Percentiles rank a stretch among this genome's conserved stretches.
Evolutionary conservation across 163 green algal genomes (phyloP).

Genomic region (Scenedesmus sp.): DNA sequence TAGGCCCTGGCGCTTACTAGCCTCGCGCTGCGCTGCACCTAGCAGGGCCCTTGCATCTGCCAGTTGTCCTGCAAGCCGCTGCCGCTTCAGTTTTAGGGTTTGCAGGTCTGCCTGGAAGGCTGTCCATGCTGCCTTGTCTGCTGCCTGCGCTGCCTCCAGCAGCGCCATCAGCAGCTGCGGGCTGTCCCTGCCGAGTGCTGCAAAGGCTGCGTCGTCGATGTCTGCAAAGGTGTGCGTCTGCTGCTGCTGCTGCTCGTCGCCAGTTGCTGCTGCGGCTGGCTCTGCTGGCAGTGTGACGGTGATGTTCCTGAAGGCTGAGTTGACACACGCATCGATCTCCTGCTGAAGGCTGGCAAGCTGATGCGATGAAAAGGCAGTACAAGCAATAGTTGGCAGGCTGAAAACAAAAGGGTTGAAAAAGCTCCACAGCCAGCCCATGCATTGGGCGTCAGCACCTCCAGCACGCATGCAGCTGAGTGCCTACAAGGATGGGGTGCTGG

Average conservation of each 20-base stretch:
- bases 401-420: not conserved
- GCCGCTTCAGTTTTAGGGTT: constrained; percentile 74
- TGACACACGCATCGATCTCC: constrained; percentile 65
- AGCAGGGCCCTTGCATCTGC: constrained; percentile 61
- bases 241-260: constrained; percentile 34
- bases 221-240: constrained; percentile 33
- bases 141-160: constrained; percentile 67
- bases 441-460: not conserved
- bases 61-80: constrained; percentile 66
- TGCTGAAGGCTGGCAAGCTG: constrained; percentile 43
- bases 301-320: constrained; percentile 53
- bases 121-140: constrained; percentile 70
- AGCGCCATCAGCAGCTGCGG: constrained; percentile 62
- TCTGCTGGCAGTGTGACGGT: constrained; percentile 44
- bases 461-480: not conserved
- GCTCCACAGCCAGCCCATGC: not conserved
- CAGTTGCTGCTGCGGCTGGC: not conserved
- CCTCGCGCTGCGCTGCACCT: constrained; percentile 47
- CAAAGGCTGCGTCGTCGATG: constrained; percentile 68
- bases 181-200: constrained; percentile 23
- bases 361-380: not conserved
- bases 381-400: not conserved
- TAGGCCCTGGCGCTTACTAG: constrained; percentile 14
- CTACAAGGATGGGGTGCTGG: not conserved
- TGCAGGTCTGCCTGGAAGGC: constrained; percentile 70